phyloP scores from a whole-genome alignment of 75 land plant genomes.

The Adiantum capillusveneris region DNA sequence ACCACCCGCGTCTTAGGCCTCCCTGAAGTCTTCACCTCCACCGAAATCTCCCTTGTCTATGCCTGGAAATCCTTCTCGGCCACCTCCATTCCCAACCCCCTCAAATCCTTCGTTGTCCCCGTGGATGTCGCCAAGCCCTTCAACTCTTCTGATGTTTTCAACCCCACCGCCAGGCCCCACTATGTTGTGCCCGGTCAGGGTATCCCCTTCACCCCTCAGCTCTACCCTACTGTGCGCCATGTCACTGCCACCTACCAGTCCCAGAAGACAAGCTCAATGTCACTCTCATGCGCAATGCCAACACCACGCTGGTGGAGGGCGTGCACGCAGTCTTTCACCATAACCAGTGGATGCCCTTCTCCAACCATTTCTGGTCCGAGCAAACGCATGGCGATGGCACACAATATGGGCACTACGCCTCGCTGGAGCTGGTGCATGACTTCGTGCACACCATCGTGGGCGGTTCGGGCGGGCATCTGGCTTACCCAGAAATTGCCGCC shows the following conservation, averaged over 20 bases:
- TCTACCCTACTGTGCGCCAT: slow-evolving; percentile 7
- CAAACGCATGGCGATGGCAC: background rate
- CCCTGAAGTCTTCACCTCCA: slow-evolving; percentile 3
- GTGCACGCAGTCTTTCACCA: background rate
- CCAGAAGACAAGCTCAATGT: slow-evolving; percentile 1
- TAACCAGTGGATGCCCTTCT: background rate
- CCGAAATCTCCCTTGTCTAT: slow-evolving; percentile 1
- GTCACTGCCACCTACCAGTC: background rate
- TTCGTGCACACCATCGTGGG: slow-evolving; percentile 2
- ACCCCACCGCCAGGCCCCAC: slow-evolving; percentile 1
- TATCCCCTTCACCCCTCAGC: background rate
- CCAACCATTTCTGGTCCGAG: slow-evolving; percentile 4
- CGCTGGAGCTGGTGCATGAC: slow-evolving; percentile 7
- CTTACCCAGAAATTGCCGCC: slow-evolving; percentile 7
- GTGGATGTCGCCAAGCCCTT: background rate
- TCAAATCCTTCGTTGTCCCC: slow-evolving; percentile 1
- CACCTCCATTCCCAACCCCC: slow-evolving; percentile 3
- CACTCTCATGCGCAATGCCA: slow-evolving; percentile 1
- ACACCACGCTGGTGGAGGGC: background rate
- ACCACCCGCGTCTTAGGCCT: slow-evolving; percentile 2
- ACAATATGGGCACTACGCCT: slow-evolving; percentile 1
- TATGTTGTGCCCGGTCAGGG: background rate
- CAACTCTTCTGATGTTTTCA: slow-evolving; percentile 4
- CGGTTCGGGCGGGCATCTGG: slow-evolving; percentile 1
- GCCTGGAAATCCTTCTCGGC: slow-evolving; percentile 3